A percentile compares a stretch with the other conserved stretches of the same genome.
Evolutionary conservation across 805 yeast species (phyloP).

Genomic region (Ogataea trehalophila): DNA sequence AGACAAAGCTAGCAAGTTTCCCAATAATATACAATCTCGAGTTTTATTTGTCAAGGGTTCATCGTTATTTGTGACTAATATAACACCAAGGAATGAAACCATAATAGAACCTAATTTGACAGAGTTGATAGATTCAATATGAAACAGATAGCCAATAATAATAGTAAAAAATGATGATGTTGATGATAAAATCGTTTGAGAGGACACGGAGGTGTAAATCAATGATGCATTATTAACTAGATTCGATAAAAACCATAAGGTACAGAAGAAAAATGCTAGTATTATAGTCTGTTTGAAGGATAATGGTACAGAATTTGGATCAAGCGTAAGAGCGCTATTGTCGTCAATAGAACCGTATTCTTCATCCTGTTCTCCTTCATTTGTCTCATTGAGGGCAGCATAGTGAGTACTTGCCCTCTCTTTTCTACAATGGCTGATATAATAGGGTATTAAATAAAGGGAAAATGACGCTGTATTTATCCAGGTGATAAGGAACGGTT

Average conservation of each 20-base stretch:
- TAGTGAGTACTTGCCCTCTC: not conserved
- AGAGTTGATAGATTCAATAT: conserved; percentile 62
- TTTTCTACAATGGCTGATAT: conserved; percentile 11
- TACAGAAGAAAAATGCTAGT: conserved; percentile 75
- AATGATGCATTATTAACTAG: conserved; percentile 83
- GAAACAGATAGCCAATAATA: conserved; percentile 66
- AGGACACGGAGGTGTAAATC: conserved; percentile 85
- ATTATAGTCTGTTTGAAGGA: conserved; percentile 60
- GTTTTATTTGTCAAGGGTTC: conserved; percentile 30
- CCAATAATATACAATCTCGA: conserved; percentile 39
- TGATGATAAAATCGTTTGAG: conserved; percentile 88
- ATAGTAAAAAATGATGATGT: conserved; percentile 93
- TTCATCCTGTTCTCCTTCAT: not conserved
- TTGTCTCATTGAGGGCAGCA: too few species aligned
- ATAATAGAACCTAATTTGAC: conserved; percentile 66
- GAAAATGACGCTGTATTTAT: conserved; percentile 82
- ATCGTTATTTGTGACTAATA: conserved; percentile 72
- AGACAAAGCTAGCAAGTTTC: conserved; percentile 72
- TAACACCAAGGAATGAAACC: conserved; percentile 72
- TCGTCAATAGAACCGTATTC: not conserved
- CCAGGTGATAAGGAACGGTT: conserved; percentile 92
- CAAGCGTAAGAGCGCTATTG: not conserved
- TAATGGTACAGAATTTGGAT: conserved; percentile 19
- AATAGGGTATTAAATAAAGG: conserved; percentile 66
- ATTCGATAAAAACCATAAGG: conserved; percentile 89